These are phyloP conservation scores for Cryptosporidium ubiquitum DNA, from an alignment of 169 alveolate genomes.

Conservation along the genomic window DNA sequence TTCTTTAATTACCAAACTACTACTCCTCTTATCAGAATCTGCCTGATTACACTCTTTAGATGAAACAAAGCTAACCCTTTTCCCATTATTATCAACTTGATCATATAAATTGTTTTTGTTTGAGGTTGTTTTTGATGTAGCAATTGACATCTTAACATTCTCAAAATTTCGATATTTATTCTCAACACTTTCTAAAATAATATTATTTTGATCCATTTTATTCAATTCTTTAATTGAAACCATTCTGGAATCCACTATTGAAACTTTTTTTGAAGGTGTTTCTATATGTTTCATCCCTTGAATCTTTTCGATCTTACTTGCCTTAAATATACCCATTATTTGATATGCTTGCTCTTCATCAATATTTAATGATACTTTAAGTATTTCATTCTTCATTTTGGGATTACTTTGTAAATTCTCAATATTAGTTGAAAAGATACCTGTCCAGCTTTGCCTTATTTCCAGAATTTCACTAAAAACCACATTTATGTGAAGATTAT, in stretches of 20 bases:
- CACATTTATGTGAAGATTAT: constrained; percentile 7
- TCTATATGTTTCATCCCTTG: constrained; percentile 31
- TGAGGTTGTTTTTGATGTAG: constrained; percentile 23
- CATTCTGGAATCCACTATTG: constrained; percentile 58
- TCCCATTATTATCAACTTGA: not conserved
- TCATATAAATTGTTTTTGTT: not conserved
- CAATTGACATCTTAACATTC: constrained; percentile 47
- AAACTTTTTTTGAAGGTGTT: constrained; percentile 58
- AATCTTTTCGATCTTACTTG: constrained; percentile 55
- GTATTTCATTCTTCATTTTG: constrained; percentile 10
- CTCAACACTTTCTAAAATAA: constrained; percentile 33
- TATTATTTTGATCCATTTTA: not conserved
- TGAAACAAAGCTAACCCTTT: constrained; percentile 54
- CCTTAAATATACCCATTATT: constrained; percentile 59
- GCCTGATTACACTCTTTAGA: constrained; percentile 28
- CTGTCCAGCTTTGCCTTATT: constrained; percentile 66
- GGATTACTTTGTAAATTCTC: constrained; percentile 2
- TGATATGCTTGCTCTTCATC: constrained; percentile 61
- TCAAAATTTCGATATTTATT: not conserved
- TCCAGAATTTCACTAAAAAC: constrained; percentile 50
- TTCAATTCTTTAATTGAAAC: not conserved
- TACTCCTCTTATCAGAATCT: not conserved
- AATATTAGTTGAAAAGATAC: constrained; percentile 33
- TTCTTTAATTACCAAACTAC: not conserved
- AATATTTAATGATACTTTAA: not conserved